phyloP scores from a whole-genome alignment of 768 basidiomycete genomes.

The Leccinum uliginosum region DNA sequence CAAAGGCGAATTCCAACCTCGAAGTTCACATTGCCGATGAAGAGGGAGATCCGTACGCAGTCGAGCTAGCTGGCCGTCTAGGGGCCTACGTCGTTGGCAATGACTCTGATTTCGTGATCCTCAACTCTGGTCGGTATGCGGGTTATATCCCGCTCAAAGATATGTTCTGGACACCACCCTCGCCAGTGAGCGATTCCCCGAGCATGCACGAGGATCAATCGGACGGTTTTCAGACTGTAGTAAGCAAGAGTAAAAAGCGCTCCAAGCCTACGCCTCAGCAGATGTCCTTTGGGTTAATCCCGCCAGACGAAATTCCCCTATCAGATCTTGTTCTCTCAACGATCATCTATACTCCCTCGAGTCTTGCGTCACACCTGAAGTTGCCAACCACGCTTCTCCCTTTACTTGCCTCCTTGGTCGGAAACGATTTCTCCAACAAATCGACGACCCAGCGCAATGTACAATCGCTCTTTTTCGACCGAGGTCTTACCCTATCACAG shows the following conservation, averaged over 20 bases:
- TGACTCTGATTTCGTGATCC: conserved; percentile 80
- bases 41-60: conserved; percentile 81
- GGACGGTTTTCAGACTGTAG: conserved; percentile 57
- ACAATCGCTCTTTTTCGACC: conserved; percentile 67
- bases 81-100: conserved; percentile 71
- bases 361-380: conserved; percentile 60
- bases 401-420: conserved; percentile 71
- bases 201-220: conserved; percentile 34
- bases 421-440: conserved; percentile 70
- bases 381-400: conserved; percentile 71
- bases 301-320: conserved; percentile 39
- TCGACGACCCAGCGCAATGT: conserved; percentile 46
- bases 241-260: conserved; percentile 49
- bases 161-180: conserved; percentile 56
- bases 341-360: conserved; percentile 55
- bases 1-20: conserved; percentile 34
- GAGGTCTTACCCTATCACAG: conserved; percentile 49
- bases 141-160: conserved; percentile 77
- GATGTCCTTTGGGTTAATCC: conserved; percentile 40
- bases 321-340: conserved; percentile 48
- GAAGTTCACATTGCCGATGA: conserved; percentile 72
- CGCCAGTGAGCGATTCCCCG: conserved; percentile 22
- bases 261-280: conserved; percentile 26
- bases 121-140: conserved; percentile 70
- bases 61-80: conserved; percentile 72